phyloP scores from a whole-genome alignment of 495 filamentous ascomycete genomes.

The Thermochaetoides thermophila region DNA sequence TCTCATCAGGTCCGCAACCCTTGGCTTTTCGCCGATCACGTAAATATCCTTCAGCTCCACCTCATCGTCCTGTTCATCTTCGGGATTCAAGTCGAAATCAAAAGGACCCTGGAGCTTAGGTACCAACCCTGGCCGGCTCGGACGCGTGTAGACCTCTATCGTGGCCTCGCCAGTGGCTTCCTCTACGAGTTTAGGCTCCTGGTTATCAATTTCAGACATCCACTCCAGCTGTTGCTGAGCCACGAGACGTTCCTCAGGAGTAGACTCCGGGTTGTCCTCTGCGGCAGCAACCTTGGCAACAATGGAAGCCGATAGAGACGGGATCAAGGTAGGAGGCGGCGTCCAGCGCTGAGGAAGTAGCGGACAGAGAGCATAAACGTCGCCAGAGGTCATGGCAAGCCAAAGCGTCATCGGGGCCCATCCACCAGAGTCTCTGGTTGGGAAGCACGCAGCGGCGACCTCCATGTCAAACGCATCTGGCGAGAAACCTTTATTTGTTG shows the following conservation, averaged over 20 bases:
- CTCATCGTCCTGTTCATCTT: constrained; percentile 54
- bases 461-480: constrained; percentile 78
- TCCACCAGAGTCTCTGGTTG: constrained; percentile 56
- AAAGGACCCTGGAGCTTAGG: constrained; percentile 81
- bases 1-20: constrained; percentile 43
- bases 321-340: constrained; percentile 56
- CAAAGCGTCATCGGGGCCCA: constrained; percentile 89
- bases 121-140: constrained; percentile 51
- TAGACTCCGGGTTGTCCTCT: constrained; percentile 39
- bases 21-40: constrained; percentile 39
- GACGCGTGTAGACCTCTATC: constrained; percentile 53
- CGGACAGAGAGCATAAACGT: constrained; percentile 83
- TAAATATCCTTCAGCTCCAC: constrained; percentile 39
- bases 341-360: constrained; percentile 71
- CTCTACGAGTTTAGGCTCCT: constrained; percentile 46
- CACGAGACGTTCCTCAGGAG: constrained; percentile 43
- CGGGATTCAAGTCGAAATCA: constrained; percentile 46
- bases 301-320: constrained; percentile 61
- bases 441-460: constrained; percentile 73
- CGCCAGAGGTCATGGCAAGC: constrained; percentile 77
- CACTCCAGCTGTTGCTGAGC: constrained; percentile 61
- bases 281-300: constrained; percentile 47
- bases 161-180: constrained; percentile 22
- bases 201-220: constrained; percentile 66
- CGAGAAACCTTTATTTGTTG: constrained; percentile 65